Base-by-base conservation (phyloP, 2,329 filamentous ascomycete species). In the Pseudogymnoascus sp. region DNA sequence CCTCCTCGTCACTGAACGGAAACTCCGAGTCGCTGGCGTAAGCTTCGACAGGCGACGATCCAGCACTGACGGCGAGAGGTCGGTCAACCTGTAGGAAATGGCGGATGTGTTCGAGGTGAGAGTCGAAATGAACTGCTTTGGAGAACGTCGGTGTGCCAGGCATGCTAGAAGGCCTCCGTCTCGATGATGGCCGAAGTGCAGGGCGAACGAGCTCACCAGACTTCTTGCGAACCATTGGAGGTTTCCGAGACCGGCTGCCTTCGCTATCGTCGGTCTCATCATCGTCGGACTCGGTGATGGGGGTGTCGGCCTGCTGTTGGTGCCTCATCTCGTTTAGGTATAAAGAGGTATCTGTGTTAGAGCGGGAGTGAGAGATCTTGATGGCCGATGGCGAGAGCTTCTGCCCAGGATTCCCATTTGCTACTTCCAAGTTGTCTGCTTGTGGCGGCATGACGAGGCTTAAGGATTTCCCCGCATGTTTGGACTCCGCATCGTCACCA, bases 91-190 rank as follows among this genome's bases (percentile, higher is more conserved):
- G 92, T 21, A 97, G 80, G 76, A 99, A 99, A 75, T 98, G 95
- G 34, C 95, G 86, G 41, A 98, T 93, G 71, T 98, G 93, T 77
- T 98, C 95, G 41, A 98, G 85, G 73, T 96, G 91, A 25, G 93
- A 91, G 77, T 98, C 95, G 74, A 99, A 99, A 77, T 99, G 95
- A n/a, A 99, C 95, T 11, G 90, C 92, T 77, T 99, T 99, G 69
- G 89, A 90, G 74, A 93, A 98, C 7, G 93, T 95, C 0, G 95
- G 95, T 0, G 95, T 99, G 63, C 95, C 95, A 7, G 95, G 95
- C 91, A 98, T 96, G 79, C 93, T 98, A 3, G 91, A 96, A 0
- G 93, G 93, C 65, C 95, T 85, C 68, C 91, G 84, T 68, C 85
- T 84, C 13, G 90, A 90, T 11, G 90, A 81, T 41, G 89, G 86